Base-by-base conservation (phyloP, 2,329 filamentous ascomycete genomes). In the Fusarium tuaranense region DNA sequence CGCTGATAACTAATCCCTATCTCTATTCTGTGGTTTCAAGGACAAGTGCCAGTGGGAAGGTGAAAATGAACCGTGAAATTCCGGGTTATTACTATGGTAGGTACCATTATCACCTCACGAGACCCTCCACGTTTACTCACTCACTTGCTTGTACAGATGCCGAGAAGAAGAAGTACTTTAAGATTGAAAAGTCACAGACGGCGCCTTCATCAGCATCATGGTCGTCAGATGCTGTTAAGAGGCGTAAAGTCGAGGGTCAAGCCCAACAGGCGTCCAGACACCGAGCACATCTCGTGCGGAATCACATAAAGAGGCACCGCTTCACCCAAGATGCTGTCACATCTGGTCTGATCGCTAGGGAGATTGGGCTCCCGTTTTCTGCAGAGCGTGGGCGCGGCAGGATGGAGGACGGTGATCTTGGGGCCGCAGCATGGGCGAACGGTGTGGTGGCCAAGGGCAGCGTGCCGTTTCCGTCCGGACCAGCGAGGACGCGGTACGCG, bases 121-220 rank as follows among this genome's bases (percentile, higher is more conserved):
- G 10, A 8, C 16, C 4, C 20, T 22, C 5, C 6, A 12, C 51
- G 22, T 7, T 41, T 4, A 65, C 64, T 71, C 25, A 63, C 22
- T 34, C 25, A 63, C 22, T 34, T 36, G 18, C 1, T 20, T 8
- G 2, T 16, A 36, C 9, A 91, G 90, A 91, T 70, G 62, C 81
- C 16, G 86, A 87, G 51, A 93, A 90, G 80, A 87, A 87, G 41
- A 92, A 90, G 73, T 94, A 93, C 78, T 94, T 93, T 82, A 92
- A 90, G 76, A 88, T 94, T 60, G 89, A 92, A 78, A 87, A 86
- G 55, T 85, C 88, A 44, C 86, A 88, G 65, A 86, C 86, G 18
- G 89, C 89, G 1, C 86, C 90, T 0, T 72, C 83, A 2, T 82
- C 80, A 9, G 84, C 88, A 0, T 82, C 86, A 18, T 93, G 91